Evolutionary conservation across 805 yeast species (phyloP).

Genomic region (Candida parachauliodes): DNA sequence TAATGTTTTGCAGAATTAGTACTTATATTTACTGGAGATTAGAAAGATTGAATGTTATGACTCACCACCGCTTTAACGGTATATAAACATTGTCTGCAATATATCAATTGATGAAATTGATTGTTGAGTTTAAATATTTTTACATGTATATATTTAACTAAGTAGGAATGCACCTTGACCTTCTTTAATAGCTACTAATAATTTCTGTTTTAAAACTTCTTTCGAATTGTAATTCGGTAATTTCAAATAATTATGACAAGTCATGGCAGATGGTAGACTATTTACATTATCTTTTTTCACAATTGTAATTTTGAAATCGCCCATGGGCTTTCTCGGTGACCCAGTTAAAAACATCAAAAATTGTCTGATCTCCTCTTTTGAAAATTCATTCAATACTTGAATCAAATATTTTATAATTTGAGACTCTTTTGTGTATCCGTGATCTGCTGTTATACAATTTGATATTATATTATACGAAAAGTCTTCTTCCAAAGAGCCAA

Average conservation of each 20-base stretch:
- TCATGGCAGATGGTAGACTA: slow-evolving; percentile 93
- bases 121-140: too few relatives aligned
- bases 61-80: too few relatives aligned
- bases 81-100: too few relatives aligned
- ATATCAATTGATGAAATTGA: too few relatives aligned
- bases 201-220: slow-evolving; percentile 53
- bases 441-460: slow-evolving; percentile 74
- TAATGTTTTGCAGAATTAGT: too few relatives aligned
- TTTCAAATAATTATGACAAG: slow-evolving; percentile 92
- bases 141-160: slow-evolving; percentile 51
- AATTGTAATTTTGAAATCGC: slow-evolving; percentile 89
- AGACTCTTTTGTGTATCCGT: slow-evolving; percentile 79
- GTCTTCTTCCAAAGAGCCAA: slow-evolving; percentile 82
- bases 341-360: slow-evolving; percentile 91
- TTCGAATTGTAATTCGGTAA: slow-evolving; percentile 75
- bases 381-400: slow-evolving; percentile 56
- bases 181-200: slow-evolving; percentile 72
- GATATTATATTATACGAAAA: slow-evolving; percentile 69
- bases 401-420: slow-evolving; percentile 56
- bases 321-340: slow-evolving; percentile 87
- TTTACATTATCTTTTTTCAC: slow-evolving; percentile 81
- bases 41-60: too few relatives aligned
- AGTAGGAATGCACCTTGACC: slow-evolving; percentile 86
- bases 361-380: slow-evolving; percentile 53
- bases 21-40: too few relatives aligned